These are phyloP conservation scores for Penstemon barbatus DNA, from an alignment of 257 asterid genomes.

Conservation along the genomic window DNA sequence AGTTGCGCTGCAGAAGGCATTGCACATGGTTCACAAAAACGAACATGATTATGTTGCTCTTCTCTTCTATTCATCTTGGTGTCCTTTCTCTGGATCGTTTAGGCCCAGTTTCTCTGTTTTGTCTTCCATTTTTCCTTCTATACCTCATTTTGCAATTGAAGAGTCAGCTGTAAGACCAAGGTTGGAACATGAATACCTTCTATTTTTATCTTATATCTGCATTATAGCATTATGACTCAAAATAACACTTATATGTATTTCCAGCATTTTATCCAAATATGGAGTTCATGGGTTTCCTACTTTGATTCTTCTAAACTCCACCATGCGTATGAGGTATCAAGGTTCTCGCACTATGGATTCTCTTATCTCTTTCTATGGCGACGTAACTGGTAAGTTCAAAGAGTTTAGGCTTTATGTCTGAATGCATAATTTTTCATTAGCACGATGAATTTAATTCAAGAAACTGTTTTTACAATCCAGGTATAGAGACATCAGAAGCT, in stretches of 20 bases:
- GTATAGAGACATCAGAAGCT: slow-evolving; percentile 37
- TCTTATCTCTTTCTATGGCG: slow-evolving; percentile 61
- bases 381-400: slow-evolving; percentile 66
- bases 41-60: slow-evolving; percentile 69
- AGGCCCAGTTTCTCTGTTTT: slow-evolving; percentile 67
- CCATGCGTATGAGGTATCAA: slow-evolving; percentile 72
- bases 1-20: slow-evolving; percentile 70
- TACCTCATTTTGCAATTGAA: slow-evolving; percentile 91
- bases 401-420: not conserved
- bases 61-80: slow-evolving; percentile 95
- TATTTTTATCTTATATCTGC: slow-evolving; percentile 15
- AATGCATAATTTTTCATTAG: not conserved
- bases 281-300: slow-evolving; percentile 96
- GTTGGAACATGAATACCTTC: slow-evolving; percentile 42
- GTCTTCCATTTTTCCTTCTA: slow-evolving; percentile 76
- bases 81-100: slow-evolving; percentile 81
- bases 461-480: slow-evolving; percentile 31
- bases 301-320: slow-evolving; percentile 75
- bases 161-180: slow-evolving; percentile 94
- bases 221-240: slow-evolving; percentile 21
- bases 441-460: not conserved
- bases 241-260: slow-evolving; percentile 29
- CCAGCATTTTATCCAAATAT: slow-evolving; percentile 90
- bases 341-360: slow-evolving; percentile 90
- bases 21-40: slow-evolving; percentile 64